Percentiles rank a stretch among this genome's conserved stretches.
Evolutionary conservation across 768 basidiomycete genomes (phyloP).

Genomic region (Suillus alpinus): DNA sequence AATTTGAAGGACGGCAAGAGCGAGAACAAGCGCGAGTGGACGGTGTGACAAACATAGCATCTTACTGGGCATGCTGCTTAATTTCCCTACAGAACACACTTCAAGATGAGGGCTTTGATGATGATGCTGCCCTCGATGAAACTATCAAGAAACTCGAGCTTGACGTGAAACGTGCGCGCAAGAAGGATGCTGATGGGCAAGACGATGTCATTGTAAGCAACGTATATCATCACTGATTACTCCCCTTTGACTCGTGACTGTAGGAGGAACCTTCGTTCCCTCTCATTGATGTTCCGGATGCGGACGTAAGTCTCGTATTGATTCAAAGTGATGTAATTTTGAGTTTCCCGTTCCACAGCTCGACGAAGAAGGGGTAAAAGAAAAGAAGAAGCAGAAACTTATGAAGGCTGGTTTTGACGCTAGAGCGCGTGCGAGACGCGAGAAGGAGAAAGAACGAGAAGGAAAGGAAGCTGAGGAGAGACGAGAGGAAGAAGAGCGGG

Average conservation of each 20-base stretch:
- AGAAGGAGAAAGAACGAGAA: slow-evolving; percentile 83
- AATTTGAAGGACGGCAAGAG: slow-evolving; percentile 61
- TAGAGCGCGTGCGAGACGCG: slow-evolving; percentile 74
- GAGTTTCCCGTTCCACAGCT: slow-evolving; percentile 41
- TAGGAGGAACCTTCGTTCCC: slow-evolving; percentile 87
- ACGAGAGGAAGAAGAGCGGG: slow-evolving; percentile 72
- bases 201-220: slow-evolving; percentile 54
- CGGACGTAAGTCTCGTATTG: slow-evolving; percentile 53
- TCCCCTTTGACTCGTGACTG: slow-evolving; percentile 1
- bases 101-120: slow-evolving; percentile 68
- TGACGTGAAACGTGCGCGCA: slow-evolving; percentile 71
- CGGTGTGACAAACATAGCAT: slow-evolving; percentile 36
- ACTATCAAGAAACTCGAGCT: slow-evolving; percentile 83
- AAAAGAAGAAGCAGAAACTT: slow-evolving; percentile 91
- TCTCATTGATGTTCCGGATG: slow-evolving; percentile 88
- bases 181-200: slow-evolving; percentile 75
- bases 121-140: slow-evolving; percentile 76
- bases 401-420: slow-evolving; percentile 94
- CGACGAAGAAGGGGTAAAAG: slow-evolving; percentile 88
- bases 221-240: not conserved
- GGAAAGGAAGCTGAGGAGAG: slow-evolving; percentile 58
- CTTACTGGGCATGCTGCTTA: not conserved
- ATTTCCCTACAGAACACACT: slow-evolving; percentile 47
- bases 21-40: slow-evolving; percentile 73
- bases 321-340: not conserved